phyloP scores from a whole-genome alignment of 805 yeast genomes.

The Zygosaccharomyces siamensis region DNA sequence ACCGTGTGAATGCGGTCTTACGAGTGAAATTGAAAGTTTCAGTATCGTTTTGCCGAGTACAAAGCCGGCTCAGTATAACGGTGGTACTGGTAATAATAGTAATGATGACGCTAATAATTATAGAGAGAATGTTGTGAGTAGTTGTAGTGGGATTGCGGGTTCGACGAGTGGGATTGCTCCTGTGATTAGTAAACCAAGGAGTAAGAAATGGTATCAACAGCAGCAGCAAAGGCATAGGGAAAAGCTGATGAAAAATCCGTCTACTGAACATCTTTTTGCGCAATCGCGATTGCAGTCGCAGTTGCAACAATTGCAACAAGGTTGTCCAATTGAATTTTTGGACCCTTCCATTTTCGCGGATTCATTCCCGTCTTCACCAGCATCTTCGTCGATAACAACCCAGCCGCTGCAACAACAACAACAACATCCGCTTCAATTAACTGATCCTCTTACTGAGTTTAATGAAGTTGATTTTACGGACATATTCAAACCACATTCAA shows the following conservation, averaged over 20 bases:
- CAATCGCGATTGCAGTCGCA: background rate
- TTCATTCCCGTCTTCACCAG: conserved; percentile 4
- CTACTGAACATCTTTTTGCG: conserved; percentile 18
- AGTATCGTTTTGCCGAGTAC: conserved; percentile 33
- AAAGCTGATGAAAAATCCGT: conserved; percentile 17
- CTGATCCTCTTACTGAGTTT: conserved; percentile 13
- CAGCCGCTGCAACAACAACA: conserved; percentile 1
- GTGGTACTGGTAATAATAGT: conserved; percentile 2
- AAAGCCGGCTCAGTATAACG: conserved; percentile 12
- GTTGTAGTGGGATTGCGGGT: background rate
- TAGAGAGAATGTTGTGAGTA: background rate
- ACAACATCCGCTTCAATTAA: background rate
- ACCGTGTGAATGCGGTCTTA: conserved; percentile 37
- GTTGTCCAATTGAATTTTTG: conserved; percentile 4
- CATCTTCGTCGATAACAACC: conserved; percentile 3
- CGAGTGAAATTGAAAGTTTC: conserved; percentile 34
- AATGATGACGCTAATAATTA: background rate
- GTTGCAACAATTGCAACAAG: conserved; percentile 9
- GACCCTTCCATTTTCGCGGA: conserved; percentile 4
- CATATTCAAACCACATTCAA: conserved; percentile 26
- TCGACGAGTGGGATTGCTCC: conserved; percentile 2
- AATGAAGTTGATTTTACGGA: conserved; percentile 37
- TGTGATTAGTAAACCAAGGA: conserved; percentile 16
- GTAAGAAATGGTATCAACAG: conserved; percentile 10
- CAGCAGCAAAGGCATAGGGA: conserved; percentile 16